phyloP scores from a whole-genome alignment of 768 basidiomycete genomes.

The Naganishia randhawae region DNA sequence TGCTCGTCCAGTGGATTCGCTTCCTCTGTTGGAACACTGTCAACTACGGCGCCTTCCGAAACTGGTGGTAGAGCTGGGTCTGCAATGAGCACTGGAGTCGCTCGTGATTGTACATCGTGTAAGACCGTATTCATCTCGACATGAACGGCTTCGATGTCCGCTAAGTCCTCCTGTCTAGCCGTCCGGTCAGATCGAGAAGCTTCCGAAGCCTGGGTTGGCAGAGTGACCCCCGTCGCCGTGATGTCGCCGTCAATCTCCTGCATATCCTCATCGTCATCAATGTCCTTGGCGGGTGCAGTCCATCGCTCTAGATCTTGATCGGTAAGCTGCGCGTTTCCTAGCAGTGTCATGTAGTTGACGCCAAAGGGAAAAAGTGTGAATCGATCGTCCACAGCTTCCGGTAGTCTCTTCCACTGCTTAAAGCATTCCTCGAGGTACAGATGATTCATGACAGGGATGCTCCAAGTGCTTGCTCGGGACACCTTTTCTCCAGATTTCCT shows the following conservation, averaged over 20 bases:
- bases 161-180: slow-evolving; percentile 1
- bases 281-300: slow-evolving; percentile 26
- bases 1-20: not conserved
- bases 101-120: not conserved
- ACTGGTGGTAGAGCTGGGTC: not conserved
- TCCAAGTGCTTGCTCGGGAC: slow-evolving; percentile 70
- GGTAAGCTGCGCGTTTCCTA: slow-evolving; percentile 30
- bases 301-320: slow-evolving; percentile 35
- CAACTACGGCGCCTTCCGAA: not conserved
- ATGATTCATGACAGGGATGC: slow-evolving; percentile 82
- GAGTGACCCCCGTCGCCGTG: slow-evolving; percentile 7
- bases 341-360: slow-evolving; percentile 33
- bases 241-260: slow-evolving; percentile 19
- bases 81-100: not conserved
- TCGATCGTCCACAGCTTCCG: not conserved
- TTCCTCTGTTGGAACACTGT: not conserved
- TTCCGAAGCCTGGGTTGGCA: slow-evolving; percentile 15
- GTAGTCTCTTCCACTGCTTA: slow-evolving; percentile 60
- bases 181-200: slow-evolving; percentile 17
- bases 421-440: slow-evolving; percentile 90
- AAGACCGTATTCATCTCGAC: not conserved
- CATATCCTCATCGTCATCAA: slow-evolving; percentile 12
- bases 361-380: slow-evolving; percentile 30
- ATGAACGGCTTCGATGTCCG: not conserved
- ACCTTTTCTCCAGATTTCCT: slow-evolving; percentile 59